These are phyloP conservation scores for Tetrapisispora arboricola DNA, from an alignment of 805 yeast genomes.

Conservation along the genomic window DNA sequence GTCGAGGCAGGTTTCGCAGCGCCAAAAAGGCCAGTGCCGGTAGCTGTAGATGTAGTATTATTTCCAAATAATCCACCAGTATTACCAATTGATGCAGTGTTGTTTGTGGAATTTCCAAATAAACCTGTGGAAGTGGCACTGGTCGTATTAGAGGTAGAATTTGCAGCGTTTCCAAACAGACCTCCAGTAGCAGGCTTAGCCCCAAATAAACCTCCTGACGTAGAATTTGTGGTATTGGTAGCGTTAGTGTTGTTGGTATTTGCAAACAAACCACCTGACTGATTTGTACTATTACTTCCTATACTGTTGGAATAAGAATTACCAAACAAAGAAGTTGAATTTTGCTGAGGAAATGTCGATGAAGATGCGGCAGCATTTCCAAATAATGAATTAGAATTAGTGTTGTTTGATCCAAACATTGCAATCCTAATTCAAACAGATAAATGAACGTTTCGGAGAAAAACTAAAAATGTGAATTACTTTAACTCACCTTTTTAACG, in stretches of 20 bases:
- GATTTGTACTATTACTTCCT: not conserved
- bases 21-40: conserved; percentile 2
- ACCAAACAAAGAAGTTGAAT: not conserved
- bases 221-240: conserved; percentile 5
- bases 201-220: conserved; percentile 10
- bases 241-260: conserved; percentile 3
- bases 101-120: conserved; percentile 6
- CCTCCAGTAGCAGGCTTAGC: conserved; percentile 3
- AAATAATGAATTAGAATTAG: not conserved
- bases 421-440: too few relatives aligned
- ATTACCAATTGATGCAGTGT: conserved; percentile 4
- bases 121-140: conserved; percentile 4
- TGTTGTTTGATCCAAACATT: not conserved
- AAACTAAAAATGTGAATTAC: too few relatives aligned
- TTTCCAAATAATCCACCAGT: conserved; percentile 9
- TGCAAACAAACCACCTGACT: conserved; percentile 14
- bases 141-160: not conserved
- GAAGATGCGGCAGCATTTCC: not conserved
- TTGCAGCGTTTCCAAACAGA: conserved; percentile 1
- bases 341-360: not conserved
- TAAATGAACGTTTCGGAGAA: too few relatives aligned
- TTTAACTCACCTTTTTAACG: too few relatives aligned
- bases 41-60: not conserved
- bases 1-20: conserved; percentile 3
- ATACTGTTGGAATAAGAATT: not conserved